Evolutionary conservation across 495 filamentous ascomycete species (phyloP), one percentile per base, ranked within the genome.

Genomic region (Xylaria castorea): DNA sequence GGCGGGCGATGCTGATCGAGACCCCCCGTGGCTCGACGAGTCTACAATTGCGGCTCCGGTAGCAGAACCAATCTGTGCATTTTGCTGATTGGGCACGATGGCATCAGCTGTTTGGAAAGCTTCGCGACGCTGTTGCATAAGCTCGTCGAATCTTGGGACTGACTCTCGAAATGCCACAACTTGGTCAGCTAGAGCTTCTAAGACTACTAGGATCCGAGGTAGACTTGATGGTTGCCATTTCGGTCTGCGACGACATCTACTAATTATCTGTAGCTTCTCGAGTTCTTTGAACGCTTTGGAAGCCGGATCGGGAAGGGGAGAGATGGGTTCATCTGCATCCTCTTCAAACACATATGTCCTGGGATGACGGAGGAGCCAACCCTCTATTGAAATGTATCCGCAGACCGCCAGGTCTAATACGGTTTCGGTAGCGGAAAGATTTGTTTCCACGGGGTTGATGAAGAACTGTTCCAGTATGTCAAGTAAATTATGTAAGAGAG

Each of bases 361-460:
- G 0, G 94, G 92, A 72, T 93, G 89, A 22, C 93, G 89, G 14
- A 95, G 82, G n/a, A 98, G 86, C 96, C 97, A 98, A 18, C 91
- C 91, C 77, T 98, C 94, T 1, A 98, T 85, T 6, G 90, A 87
- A 76, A 97, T 91, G 61, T 91, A 92, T 20, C 93, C 90, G 73
- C 96, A 98, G 1, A 92, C 91, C 20, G 92, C 91, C 36, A 98
- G 85, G 71, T 93, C 92, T 68, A 95, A 89, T 20, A 99, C 85
- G 7, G 91, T 88, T 75, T 94, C 91, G 0, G 97, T 98, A 9
- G 97, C 82, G 2, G 90, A 90, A 14, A 99, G 84, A 77, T 99
- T 99, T 20, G 91, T 93, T 71, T 97, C 94, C 2, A 98, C 89
- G 22, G 93, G 90, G 79, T 99, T 98, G 7, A 91, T 88, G 74